phyloP scores from a whole-genome alignment of 2,329 filamentous ascomycete genomes.

The Microsporum audouinii region DNA sequence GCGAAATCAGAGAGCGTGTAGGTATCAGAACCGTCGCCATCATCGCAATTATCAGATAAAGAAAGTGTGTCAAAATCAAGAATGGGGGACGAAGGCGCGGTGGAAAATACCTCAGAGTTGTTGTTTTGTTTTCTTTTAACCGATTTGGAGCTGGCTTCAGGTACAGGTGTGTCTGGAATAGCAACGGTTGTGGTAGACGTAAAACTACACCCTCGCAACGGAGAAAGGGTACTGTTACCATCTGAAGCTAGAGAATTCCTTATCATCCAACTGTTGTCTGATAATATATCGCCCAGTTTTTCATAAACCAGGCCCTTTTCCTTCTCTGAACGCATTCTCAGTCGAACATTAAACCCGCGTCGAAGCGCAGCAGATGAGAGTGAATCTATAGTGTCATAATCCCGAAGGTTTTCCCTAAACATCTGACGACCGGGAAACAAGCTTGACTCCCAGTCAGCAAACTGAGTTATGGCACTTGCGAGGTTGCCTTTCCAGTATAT shows the following conservation, averaged over 20 bases:
- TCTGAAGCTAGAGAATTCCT: not conserved
- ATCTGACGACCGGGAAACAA: constrained; percentile 3
- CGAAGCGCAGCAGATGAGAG: not conserved
- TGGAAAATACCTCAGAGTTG: constrained; percentile 20
- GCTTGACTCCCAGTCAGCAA: constrained; percentile 23
- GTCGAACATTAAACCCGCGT: not conserved
- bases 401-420: not conserved
- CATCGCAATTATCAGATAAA: not conserved
- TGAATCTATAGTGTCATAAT: not conserved
- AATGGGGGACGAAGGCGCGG: constrained; percentile 18
- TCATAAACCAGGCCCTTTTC: not conserved
- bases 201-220: not conserved
- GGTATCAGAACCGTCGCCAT: constrained; percentile 6
- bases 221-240: not conserved
- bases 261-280: not conserved
- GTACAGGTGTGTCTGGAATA: not conserved
- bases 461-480: constrained; percentile 19
- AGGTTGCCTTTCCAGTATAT: constrained; percentile 23
- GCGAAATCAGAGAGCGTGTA: constrained; percentile 10
- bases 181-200: not conserved
- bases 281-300: constrained; percentile 3
- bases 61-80: constrained; percentile 14
- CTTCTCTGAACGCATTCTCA: not conserved
- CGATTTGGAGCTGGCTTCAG: not conserved
- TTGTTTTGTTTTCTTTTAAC: constrained; percentile 2